Conservation (phyloP, 805 yeast genomes). For the Ogataea naganishii region DNA sequence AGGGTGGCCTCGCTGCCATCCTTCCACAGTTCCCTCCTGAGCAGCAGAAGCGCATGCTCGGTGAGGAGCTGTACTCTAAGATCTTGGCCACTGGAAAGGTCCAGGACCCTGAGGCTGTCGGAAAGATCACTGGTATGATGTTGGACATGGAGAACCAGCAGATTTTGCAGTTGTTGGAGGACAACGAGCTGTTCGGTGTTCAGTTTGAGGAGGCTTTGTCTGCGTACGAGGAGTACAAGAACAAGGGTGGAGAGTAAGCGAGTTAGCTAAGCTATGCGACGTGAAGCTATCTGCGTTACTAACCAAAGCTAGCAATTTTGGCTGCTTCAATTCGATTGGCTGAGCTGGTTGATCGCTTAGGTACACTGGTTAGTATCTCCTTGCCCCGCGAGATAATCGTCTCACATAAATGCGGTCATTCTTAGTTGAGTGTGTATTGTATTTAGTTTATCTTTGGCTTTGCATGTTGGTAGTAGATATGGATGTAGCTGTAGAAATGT, state of each 20-base stretch:
- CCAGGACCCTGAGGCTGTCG: slow-evolving; percentile 89
- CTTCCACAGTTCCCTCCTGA: slow-evolving; percentile 66
- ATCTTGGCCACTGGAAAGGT: slow-evolving; percentile 81
- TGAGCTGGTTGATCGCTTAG: too few relatives aligned
- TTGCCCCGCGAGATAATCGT: too few relatives aligned
- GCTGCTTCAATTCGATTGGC: too few relatives aligned
- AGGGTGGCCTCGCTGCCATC: slow-evolving; percentile 47
- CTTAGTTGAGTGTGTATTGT: too few relatives aligned
- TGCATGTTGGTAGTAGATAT: too few relatives aligned
- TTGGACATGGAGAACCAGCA: slow-evolving; percentile 90
- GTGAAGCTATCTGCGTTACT: too few relatives aligned
- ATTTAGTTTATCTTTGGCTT: too few relatives aligned
- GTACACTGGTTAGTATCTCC: too few relatives aligned
- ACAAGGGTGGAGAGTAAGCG: slow-evolving; percentile 31
- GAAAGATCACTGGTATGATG: slow-evolving; percentile 98
- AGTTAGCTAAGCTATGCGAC: too few relatives aligned
- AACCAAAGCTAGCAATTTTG: too few relatives aligned
- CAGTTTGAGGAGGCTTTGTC: slow-evolving; percentile 91
- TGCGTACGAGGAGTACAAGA: slow-evolving; percentile 89
- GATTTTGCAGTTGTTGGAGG: slow-evolving; percentile 80
- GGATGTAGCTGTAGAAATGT: too few relatives aligned
- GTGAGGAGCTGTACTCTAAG: slow-evolving; percentile 95
- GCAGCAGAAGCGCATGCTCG: slow-evolving; percentile 94
- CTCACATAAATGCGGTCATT: too few relatives aligned
- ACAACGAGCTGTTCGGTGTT: slow-evolving; percentile 80